Base-by-base conservation (phyloP, 768 basidiomycete genomes). In the Mrakia hoshinonis region DNA sequence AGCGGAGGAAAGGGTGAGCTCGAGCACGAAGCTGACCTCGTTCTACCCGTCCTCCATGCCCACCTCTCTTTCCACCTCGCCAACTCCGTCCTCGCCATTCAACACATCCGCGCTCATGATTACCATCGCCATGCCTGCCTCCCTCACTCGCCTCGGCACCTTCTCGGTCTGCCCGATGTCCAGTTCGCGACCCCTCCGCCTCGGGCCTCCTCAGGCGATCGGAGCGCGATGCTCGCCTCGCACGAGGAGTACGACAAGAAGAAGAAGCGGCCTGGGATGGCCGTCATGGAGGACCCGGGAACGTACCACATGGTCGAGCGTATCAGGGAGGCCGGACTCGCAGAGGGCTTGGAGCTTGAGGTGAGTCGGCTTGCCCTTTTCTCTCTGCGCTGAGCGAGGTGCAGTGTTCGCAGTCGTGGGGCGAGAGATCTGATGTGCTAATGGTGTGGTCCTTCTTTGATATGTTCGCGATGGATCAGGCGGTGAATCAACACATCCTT, bases 271-370 rank as follows among this genome's bases (percentile, higher is more conserved):
- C 58, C 58, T 1, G 58, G 58, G n/a, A 12, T 61, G 31, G n/a
- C 34, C 31, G 36, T 61, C 34, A 61, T 61, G 58, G 58, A 61
- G 58, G 58, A 61, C 26, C 58, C 58, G 6, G 58, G 58, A 36
- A 61, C 58, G 58, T 61, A 36, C 36, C 22, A 36, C 7, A 61
- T 61, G 58, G 58, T 61, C 1, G 58, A 61, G 58, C 31, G 58
- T 22, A 61, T 61, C 58, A 34, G 58, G 11, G 58, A 61, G 4
- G 58, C 58, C 1, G 58, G 58, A 22, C 2, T 3, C 2, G 58
- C 58, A 4, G 58, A 61, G 58, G 58, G 58, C 13, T 34, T 61
- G 58, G 58, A 61, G 58, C 10, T 61, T 29, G 58, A 61, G 58
- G 58, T 61, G 34, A 34, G 54, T 55, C 31, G 22, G 15, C 31